Evolutionary conservation across 495 filamentous ascomycete genomes (phyloP).

Genomic region (Penicillium bovifimosum): DNA sequence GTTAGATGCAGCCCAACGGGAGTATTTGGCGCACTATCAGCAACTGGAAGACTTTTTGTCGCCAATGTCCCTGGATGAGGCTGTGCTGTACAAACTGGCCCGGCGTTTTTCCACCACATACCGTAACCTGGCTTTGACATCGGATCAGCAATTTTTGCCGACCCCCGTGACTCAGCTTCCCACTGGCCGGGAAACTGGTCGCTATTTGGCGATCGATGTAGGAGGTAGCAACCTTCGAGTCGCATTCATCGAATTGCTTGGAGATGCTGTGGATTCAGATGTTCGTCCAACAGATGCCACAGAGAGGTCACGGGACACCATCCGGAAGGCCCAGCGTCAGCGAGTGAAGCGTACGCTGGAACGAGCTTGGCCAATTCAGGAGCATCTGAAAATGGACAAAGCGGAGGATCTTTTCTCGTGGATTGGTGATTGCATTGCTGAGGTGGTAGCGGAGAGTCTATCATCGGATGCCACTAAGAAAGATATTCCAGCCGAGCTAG

Average conservation of each 20-base stretch:
- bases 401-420: slow-evolving; percentile 71
- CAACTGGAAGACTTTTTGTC: slow-evolving; percentile 37
- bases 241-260: slow-evolving; percentile 67
- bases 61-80: slow-evolving; percentile 37
- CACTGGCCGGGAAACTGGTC: slow-evolving; percentile 56
- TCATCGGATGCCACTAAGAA: slow-evolving; percentile 39
- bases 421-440: slow-evolving; percentile 71
- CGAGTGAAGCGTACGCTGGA: slow-evolving; percentile 59
- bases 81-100: slow-evolving; percentile 54
- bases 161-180: slow-evolving; percentile 74
- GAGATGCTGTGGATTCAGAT: slow-evolving; percentile 38
- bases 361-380: slow-evolving; percentile 71
- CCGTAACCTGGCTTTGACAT: slow-evolving; percentile 56
- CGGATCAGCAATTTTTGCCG: slow-evolving; percentile 66
- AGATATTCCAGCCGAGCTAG: slow-evolving; percentile 50
- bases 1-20: slow-evolving; percentile 28
- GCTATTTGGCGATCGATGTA: slow-evolving; percentile 73
- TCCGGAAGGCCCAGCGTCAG: slow-evolving; percentile 42
- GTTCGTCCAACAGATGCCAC: slow-evolving; percentile 29
- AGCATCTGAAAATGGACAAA: slow-evolving; percentile 71
- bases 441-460: slow-evolving; percentile 58
- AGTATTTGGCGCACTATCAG: slow-evolving; percentile 29
- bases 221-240: slow-evolving; percentile 78
- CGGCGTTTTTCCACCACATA: slow-evolving; percentile 58
- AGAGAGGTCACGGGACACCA: slow-evolving; percentile 36